Evolutionary conservation across 495 filamentous ascomycete species (phyloP).

Genomic region (Jackrogersella minutella): DNA sequence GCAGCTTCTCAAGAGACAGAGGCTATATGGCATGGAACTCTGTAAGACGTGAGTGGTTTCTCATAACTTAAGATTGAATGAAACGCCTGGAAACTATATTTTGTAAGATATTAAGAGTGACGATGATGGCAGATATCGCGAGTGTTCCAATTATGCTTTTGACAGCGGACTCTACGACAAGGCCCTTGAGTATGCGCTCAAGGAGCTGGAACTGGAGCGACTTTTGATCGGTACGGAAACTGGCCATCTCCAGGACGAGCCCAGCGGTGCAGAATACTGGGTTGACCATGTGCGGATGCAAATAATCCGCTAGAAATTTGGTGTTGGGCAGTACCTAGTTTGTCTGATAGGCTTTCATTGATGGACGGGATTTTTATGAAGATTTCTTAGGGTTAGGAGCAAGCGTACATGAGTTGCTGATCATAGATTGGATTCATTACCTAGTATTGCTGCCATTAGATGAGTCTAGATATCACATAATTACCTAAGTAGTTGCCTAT

Average conservation of each 20-base stretch:
- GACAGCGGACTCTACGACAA: not conserved
- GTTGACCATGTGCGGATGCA: not conserved
- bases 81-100: not conserved
- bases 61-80: not conserved
- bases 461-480: not conserved
- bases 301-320: not conserved
- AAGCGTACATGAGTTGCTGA: too few species aligned
- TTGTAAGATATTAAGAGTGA: not conserved
- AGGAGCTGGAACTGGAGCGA: conserved; percentile 18
- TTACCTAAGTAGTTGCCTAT: not conserved
- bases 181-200: conserved; percentile 9
- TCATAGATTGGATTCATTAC: not conserved
- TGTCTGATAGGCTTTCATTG: not conserved
- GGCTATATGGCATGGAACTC: conserved; percentile 22
- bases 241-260: conserved; percentile 7
- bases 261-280: conserved; percentile 23
- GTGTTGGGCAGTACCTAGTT: not conserved
- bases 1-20: conserved; percentile 17
- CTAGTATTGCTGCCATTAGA: too few species aligned
- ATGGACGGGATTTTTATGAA: too few species aligned
- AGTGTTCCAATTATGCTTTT: conserved; percentile 30
- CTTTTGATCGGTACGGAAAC: conserved; percentile 25
- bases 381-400: too few species aligned
- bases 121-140: conserved; percentile 18
- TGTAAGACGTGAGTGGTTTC: conserved; percentile 20